Conservation (phyloP, 345 rosid species). For the Crucihimalaya himalaica region DNA sequence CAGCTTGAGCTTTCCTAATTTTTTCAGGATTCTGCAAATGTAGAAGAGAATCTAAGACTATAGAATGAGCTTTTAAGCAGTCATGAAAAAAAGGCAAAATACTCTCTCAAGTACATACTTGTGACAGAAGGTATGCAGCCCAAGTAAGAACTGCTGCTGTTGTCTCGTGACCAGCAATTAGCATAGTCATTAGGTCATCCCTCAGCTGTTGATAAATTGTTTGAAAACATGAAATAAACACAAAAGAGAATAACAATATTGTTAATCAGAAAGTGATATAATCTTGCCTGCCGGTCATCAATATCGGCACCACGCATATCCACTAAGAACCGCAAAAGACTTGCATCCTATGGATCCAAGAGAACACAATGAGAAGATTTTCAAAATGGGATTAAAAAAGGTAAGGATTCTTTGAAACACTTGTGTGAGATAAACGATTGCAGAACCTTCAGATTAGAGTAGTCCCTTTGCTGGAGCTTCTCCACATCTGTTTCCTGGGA, state of each 20-base stretch:
- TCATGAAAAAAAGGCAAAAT: background rate
- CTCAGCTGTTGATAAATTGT: slow-evolving; percentile 58
- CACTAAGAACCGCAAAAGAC: slow-evolving; percentile 86
- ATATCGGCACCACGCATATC: slow-evolving; percentile 95
- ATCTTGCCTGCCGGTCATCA: slow-evolving; percentile 76
- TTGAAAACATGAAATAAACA: background rate
- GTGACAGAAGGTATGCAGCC: slow-evolving; percentile 91
- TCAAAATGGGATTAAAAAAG: background rate
- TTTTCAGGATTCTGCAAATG: slow-evolving; percentile 68
- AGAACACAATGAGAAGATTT: slow-evolving; percentile 16
- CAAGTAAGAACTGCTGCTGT: slow-evolving; percentile 98
- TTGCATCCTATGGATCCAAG: slow-evolving; percentile 71
- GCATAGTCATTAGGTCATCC: slow-evolving; percentile 95
- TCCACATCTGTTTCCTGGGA: slow-evolving; percentile 90
- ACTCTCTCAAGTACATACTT: slow-evolving; percentile 49
- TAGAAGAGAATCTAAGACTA: slow-evolving; percentile 19
- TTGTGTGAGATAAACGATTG: background rate
- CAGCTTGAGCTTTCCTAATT: slow-evolving; percentile 83
- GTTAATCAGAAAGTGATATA: background rate
- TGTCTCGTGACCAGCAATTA: slow-evolving; percentile 95
- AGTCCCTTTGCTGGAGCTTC: slow-evolving; percentile 87
- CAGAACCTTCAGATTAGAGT: slow-evolving; percentile 69
- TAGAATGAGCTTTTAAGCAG: background rate
- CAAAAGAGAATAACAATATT: background rate
- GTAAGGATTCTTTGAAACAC: background rate